Conservation (phyloP, 2,329 filamentous ascomycete genomes). For the Ascochyta koolunga region DNA sequence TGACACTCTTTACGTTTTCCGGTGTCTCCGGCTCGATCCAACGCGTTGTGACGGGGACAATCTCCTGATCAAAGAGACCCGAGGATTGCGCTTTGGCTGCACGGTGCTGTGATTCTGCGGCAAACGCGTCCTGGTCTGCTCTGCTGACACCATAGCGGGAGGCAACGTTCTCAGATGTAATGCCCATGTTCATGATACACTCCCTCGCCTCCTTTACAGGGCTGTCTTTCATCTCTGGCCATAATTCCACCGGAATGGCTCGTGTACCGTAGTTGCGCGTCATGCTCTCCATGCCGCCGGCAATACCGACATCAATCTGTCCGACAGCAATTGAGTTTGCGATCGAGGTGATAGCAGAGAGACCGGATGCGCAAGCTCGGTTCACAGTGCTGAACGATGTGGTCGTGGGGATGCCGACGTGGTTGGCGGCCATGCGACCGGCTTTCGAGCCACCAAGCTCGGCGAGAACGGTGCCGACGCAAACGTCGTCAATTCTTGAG, state of each 20-base stretch:
- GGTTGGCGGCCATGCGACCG: constrained; percentile 86
- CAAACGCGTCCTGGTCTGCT: constrained; percentile 82
- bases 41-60: constrained; percentile 76
- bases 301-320: constrained; percentile 75
- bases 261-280: constrained; percentile 83
- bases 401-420: constrained; percentile 74
- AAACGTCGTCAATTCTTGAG: constrained; percentile 75
- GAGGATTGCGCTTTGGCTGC: constrained; percentile 72
- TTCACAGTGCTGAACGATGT: constrained; percentile 87
- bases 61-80: constrained; percentile 78
- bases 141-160: constrained; percentile 74
- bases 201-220: constrained; percentile 73
- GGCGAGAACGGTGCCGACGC: constrained; percentile 85
- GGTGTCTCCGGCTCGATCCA: constrained; percentile 66
- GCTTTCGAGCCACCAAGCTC: constrained; percentile 92
- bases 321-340: constrained; percentile 78
- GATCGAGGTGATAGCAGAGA: constrained; percentile 77
- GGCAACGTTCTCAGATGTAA: constrained; percentile 89
- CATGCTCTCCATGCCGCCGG: constrained; percentile 96
- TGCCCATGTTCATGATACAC: constrained; percentile 93
- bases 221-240: constrained; percentile 73
- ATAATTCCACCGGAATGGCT: constrained; percentile 83
- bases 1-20: constrained; percentile 62
- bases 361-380: constrained; percentile 79
- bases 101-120: constrained; percentile 73